Percentiles rank a stretch among this genome's conserved stretches.
These are phyloP conservation scores for Fusarium napiforme DNA, from an alignment of 2,329 filamentous ascomycete genomes.

Conservation along the genomic window DNA sequence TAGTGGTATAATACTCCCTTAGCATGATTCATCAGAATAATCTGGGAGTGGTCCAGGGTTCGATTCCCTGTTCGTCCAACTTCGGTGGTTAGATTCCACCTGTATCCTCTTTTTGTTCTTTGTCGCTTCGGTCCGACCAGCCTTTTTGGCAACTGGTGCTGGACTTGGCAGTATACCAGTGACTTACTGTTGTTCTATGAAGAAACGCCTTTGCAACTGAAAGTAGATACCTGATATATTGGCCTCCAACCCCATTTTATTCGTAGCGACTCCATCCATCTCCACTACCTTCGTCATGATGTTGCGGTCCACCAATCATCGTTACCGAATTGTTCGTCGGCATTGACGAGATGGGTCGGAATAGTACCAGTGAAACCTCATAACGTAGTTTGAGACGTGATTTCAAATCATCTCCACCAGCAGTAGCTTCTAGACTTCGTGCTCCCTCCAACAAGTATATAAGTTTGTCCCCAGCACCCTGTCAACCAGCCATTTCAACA, in stretches of 20 bases:
- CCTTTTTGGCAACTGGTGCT: neutral
- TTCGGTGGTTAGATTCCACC: neutral
- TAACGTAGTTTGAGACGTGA: neutral
- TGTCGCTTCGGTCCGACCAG: fast-evolving
- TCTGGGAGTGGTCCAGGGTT: conserved; percentile 13
- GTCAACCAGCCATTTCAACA: too few relatives aligned
- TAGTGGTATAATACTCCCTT: conserved; percentile 24
- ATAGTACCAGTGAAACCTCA: neutral
- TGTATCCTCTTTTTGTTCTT: neutral
- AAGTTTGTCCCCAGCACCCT: neutral
- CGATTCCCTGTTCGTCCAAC: conserved; percentile 12
- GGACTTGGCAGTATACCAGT: too few relatives aligned
- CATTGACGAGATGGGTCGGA: neutral
- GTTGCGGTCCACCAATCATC: neutral
- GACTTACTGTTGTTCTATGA: neutral
- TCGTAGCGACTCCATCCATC: neutral
- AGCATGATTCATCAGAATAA: neutral
- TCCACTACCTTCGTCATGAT: conserved; percentile 6
- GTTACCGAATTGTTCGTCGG: neutral
- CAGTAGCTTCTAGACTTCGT: neutral
- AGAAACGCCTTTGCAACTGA: neutral
- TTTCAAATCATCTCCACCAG: conserved; percentile 7
- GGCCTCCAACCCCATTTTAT: neutral
- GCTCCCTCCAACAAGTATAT: neutral
- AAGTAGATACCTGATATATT: neutral